A percentile compares a stretch with the other conserved stretches of the same genome.
phyloP scores from a whole-genome alignment of 2,329 filamentous ascomycete species.

The Alternaria metachromatica region DNA sequence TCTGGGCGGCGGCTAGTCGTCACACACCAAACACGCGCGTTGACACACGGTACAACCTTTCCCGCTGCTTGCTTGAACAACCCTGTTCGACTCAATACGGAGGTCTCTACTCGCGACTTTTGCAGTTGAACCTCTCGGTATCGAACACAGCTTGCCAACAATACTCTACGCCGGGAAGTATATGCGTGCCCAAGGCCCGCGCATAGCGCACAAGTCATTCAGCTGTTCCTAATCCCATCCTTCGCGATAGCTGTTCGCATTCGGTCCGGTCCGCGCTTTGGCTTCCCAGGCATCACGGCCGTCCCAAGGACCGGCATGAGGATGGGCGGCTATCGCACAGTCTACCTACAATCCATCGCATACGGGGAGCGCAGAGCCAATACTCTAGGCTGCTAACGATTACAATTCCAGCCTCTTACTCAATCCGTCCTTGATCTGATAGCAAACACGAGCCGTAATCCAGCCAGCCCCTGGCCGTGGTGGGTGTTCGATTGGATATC shows the following conservation, averaged over 20 bases:
- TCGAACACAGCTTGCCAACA: neutral
- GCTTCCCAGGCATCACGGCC: neutral
- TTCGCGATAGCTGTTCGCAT: neutral
- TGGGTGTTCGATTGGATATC: slow-evolving; percentile 18
- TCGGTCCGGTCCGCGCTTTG: neutral
- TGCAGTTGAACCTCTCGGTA: neutral
- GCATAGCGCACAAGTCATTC: neutral
- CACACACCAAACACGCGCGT: neutral
- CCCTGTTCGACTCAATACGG: neutral
- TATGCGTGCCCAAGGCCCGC: neutral
- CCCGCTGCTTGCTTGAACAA: neutral
- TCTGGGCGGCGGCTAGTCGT: slow-evolving; percentile 3
- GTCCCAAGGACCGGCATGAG: slow-evolving; percentile 7
- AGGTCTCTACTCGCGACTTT: neutral
- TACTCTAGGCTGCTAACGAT: slow-evolving; percentile 7
- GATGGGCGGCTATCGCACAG: slow-evolving; percentile 17
- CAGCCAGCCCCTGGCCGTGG: neutral
- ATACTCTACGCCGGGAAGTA: neutral
- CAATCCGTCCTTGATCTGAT: slow-evolving; percentile 10
- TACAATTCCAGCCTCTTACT: slow-evolving; percentile 13
- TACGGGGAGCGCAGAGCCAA: slow-evolving; percentile 20
- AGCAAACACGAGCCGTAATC: neutral
- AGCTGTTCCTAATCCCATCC: neutral
- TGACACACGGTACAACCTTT: neutral
- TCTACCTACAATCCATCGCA: neutral